phyloP scores from a whole-genome alignment of 2,329 filamentous ascomycete genomes.

The Aspergillus sp. region DNA sequence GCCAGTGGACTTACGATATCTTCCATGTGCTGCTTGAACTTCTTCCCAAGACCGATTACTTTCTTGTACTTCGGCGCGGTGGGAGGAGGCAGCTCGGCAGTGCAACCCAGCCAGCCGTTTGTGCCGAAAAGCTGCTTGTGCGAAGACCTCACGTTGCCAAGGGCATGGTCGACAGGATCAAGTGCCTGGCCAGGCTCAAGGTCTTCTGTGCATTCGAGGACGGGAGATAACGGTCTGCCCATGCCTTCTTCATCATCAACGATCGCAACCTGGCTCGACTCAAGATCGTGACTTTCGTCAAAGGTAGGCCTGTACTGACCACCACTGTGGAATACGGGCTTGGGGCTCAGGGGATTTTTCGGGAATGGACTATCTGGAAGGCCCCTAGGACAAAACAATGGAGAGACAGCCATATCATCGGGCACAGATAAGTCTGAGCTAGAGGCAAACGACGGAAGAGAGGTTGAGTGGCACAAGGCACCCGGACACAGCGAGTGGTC shows the following conservation, averaged over 20 bases:
- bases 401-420: constrained; percentile 9
- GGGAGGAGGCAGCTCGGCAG: constrained; percentile 27
- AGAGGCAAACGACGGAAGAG: constrained; percentile 15
- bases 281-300: constrained; percentile 3
- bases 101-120: constrained; percentile 41
- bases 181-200: not conserved
- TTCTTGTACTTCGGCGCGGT: constrained; percentile 30
- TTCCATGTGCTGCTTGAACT: constrained; percentile 40
- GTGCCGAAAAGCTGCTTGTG: constrained; percentile 46
- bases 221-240: constrained; percentile 3
- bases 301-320: constrained; percentile 15
- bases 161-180: constrained; percentile 6
- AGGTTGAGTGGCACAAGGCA: constrained; percentile 19
- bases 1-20: constrained; percentile 31
- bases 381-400: constrained; percentile 4
- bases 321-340: constrained; percentile 12
- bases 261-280: constrained; percentile 16
- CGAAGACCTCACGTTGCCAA: constrained; percentile 11
- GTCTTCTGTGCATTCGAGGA: not conserved
- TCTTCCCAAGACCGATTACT: constrained; percentile 38
- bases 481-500: constrained; percentile 12
- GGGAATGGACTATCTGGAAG: not conserved
- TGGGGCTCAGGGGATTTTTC: not conserved
- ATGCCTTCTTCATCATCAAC: constrained; percentile 7
- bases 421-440: constrained; percentile 9